phyloP scores from a whole-genome alignment of 352 stramenopile species.

The Globisporangium emineosum region DNA sequence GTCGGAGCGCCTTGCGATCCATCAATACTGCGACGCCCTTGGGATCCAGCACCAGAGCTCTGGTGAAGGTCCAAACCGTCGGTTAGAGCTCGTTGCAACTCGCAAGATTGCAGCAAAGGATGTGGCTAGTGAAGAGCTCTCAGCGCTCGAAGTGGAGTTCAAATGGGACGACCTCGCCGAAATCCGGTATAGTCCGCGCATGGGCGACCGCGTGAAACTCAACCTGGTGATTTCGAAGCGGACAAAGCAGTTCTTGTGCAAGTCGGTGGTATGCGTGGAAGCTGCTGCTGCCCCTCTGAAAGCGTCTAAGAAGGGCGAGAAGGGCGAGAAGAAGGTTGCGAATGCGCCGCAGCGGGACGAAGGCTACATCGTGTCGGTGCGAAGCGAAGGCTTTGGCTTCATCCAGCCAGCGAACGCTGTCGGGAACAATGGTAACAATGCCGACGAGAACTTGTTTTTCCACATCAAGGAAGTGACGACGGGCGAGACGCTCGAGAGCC shows the following conservation, averaged over 20 bases:
- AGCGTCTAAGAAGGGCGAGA: conserved; percentile 24
- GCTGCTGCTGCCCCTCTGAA: conserved; percentile 14
- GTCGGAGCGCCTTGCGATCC: conserved; percentile 56
- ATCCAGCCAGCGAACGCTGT: conserved; percentile 48
- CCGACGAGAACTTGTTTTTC: conserved; percentile 73
- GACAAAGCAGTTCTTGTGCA: conserved; percentile 63
- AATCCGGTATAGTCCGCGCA: conserved; percentile 59
- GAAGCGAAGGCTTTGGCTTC: conserved; percentile 74
- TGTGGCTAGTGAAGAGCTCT: conserved; percentile 6
- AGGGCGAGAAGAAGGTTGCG: conserved; percentile 1
- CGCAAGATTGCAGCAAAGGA: conserved; percentile 24
- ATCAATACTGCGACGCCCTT: conserved; percentile 65
- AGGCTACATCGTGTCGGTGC: conserved; percentile 63
- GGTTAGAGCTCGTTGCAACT: conserved; percentile 33
- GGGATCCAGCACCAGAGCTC: conserved; percentile 51
- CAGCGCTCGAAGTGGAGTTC: conserved; percentile 51
- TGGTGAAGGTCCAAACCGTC: conserved; percentile 37
- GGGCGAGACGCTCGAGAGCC: conserved; percentile 41
- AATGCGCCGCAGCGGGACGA: conserved; percentile 27
- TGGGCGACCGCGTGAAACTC: conserved; percentile 65
- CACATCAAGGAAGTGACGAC: conserved; percentile 71
- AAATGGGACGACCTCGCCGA: conserved; percentile 54
- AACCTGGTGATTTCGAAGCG: conserved; percentile 59
- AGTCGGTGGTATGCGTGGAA: conserved; percentile 43
- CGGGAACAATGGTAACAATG: not conserved